A percentile compares a stretch with the other conserved stretches of the same genome.
Conservation (phyloP, 1,139 yeast species). For the Suhomyces maxii region DNA sequence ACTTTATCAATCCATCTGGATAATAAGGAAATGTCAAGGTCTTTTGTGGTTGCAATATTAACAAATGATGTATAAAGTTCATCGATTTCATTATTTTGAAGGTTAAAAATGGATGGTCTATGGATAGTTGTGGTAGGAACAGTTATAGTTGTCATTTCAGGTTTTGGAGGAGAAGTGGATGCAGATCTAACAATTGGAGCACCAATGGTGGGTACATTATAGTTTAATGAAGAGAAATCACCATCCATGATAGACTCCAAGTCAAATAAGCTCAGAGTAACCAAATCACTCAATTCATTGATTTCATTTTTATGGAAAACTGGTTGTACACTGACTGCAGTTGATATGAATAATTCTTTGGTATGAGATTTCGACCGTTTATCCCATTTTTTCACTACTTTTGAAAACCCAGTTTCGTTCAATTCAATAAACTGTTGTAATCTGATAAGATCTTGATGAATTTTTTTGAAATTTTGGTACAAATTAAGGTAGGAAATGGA, state of each 20-base stretch:
- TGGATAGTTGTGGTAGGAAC: conserved; percentile 7
- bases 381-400: conserved; percentile 97
- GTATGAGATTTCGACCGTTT: conserved; percentile 93
- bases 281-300: conserved; percentile 79
- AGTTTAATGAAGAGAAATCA: conserved; percentile 47
- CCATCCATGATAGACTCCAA: conserved; percentile 86
- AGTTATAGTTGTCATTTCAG: conserved; percentile 3
- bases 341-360: conserved; percentile 82
- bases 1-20: conserved; percentile 53
- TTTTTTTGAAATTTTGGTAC: conserved; percentile 86
- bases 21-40: conserved; percentile 44
- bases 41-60: conserved; percentile 53
- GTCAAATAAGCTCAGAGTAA: conserved; percentile 74
- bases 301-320: conserved; percentile 90
- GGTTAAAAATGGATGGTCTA: conserved; percentile 17
- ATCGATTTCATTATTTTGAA: conserved; percentile 49
- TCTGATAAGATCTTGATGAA: conserved; percentile 82
- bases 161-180: conserved; percentile 3
- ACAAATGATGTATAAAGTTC: conserved; percentile 69
- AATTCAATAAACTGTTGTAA: conserved; percentile 91
- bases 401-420: conserved; percentile 93
- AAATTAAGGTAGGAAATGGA: conserved; percentile 51
- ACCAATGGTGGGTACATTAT: neutral
- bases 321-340: conserved; percentile 96
- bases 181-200: conserved; percentile 1